Evolutionary conservation across 495 filamentous ascomycete species (phyloP).

Genomic region (Aspergillus carlsbadensis): DNA sequence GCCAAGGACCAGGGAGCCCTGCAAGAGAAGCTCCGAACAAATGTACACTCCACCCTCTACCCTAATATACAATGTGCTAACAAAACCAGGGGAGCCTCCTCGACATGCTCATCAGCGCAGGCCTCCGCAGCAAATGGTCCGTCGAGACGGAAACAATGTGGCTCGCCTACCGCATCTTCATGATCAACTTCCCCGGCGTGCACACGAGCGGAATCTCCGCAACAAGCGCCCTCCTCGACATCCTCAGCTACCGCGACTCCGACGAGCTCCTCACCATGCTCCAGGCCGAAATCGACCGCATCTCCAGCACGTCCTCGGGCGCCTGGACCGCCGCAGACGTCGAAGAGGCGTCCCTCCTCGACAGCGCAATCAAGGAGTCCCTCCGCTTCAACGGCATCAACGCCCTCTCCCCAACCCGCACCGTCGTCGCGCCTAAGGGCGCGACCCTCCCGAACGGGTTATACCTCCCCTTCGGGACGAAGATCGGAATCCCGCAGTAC

Average conservation of each 20-base stretch:
- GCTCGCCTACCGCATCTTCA: slow-evolving; percentile 15
- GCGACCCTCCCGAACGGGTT: slow-evolving; percentile 7
- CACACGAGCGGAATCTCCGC: slow-evolving; percentile 15
- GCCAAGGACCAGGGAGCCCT: neutral
- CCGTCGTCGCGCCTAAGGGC: slow-evolving; percentile 10
- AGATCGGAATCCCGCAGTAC: slow-evolving; percentile 14
- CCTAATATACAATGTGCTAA: neutral
- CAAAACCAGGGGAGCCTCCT: slow-evolving; percentile 5
- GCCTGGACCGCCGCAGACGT: slow-evolving; percentile 11
- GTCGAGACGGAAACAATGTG: slow-evolving; percentile 11
- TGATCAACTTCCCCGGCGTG: slow-evolving; percentile 17
- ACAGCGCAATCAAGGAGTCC: slow-evolving; percentile 14
- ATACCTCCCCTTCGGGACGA: slow-evolving; percentile 12
- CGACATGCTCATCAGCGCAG: slow-evolving; percentile 10
- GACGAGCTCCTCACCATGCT: neutral
- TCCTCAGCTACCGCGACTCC: slow-evolving; percentile 3
- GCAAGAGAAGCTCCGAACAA: slow-evolving; percentile 4
- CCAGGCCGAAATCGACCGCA: slow-evolving; percentile 5
- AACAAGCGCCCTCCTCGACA: slow-evolving; percentile 14
- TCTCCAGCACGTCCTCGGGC: neutral
- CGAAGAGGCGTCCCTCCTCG: slow-evolving; percentile 10
- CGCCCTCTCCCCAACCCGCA: slow-evolving; percentile 10
- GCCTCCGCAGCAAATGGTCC: slow-evolving; percentile 15
- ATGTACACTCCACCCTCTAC: neutral
- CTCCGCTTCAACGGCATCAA: slow-evolving; percentile 17